Evolutionary conservation across 129 eudicot species (phyloP).

Genomic region (Oenanthe sinensis): DNA sequence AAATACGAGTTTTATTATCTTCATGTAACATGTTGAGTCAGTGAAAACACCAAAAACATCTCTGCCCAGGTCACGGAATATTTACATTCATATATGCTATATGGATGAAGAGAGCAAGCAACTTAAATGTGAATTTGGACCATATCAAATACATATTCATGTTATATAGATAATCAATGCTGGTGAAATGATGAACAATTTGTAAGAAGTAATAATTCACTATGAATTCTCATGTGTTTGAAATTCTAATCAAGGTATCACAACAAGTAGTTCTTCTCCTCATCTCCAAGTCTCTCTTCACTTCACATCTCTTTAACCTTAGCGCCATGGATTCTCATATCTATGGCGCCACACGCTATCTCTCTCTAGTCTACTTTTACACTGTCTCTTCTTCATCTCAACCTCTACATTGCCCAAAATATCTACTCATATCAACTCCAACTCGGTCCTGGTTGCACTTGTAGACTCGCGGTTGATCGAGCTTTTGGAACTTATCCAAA

Average conservation of each 20-base stretch:
- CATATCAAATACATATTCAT: too few relatives aligned
- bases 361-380: conserved; percentile 11
- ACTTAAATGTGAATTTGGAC: too few relatives aligned
- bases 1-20: too few relatives aligned
- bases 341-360: conserved; percentile 39
- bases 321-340: conserved; percentile 59
- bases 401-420: conserved; percentile 29
- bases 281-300: background rate
- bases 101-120: too few relatives aligned
- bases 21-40: too few relatives aligned
- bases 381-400: conserved; percentile 4
- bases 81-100: too few relatives aligned
- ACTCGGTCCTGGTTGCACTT: conserved; percentile 79
- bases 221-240: too few relatives aligned
- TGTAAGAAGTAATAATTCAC: too few relatives aligned
- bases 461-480: conserved; percentile 82
- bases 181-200: too few relatives aligned
- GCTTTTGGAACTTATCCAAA: conserved; percentile 72
- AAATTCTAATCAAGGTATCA: background rate
- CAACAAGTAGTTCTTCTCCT: conserved; percentile 12
- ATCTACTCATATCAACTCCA: conserved; percentile 25
- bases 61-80: too few relatives aligned
- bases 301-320: background rate
- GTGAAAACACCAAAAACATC: too few relatives aligned
- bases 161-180: too few relatives aligned